Evolutionary conservation across 2,329 filamentous ascomycete genomes (phyloP), one percentile per base, ranked within the genome.

Genomic region (Cadophora sp.): DNA sequence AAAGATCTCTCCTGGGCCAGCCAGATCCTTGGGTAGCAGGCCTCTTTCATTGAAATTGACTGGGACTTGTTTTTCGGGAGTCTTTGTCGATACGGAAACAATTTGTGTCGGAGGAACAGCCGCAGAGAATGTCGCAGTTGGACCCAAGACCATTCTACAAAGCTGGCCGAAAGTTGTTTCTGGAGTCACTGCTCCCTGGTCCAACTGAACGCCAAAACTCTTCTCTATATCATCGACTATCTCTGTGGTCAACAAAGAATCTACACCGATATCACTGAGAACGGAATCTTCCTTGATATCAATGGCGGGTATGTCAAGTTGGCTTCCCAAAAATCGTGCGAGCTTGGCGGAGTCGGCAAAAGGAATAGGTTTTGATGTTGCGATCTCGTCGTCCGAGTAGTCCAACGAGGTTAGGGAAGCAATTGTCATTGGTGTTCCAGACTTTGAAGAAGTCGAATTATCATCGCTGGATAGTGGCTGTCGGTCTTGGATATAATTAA

Each of bases 371-470:
- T 45, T 20, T 45, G 43, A 45, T 45, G 16, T 45, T 45, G 43
- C 43, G 43, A 45, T 45, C 43, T 45, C 43, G 43, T 45, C 43
- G 43, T 45, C 43, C 43, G 43, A 45, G 43, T n/a, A 45, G 43
- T 45, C 43, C n/a, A 45, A 45, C 43, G 43, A 45, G 43, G 43
- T 45, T 45, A 45, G 43, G n/a, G 43, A 45, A 45, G 43, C n/a
- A 18, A 45, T 45, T 45, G 43, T 45, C 43, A 45, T 45, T 45
- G 8, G 43, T 45, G 43, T 45, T 45, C 43, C 43, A 45, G 43
- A 45, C 43, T 45, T 45, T 45, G 43, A 45, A 45, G n/a, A 45
- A 16, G 43, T 45, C 43, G 43, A 45, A 45, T 45, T 45, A 45
- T 45, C 43, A 45, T 45, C 16, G 43, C 43, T 45, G 43, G 43